Evolutionary conservation across 225 moss, liverwort and hornwort species (phyloP).

Genomic region (Lunularia cruciata): DNA sequence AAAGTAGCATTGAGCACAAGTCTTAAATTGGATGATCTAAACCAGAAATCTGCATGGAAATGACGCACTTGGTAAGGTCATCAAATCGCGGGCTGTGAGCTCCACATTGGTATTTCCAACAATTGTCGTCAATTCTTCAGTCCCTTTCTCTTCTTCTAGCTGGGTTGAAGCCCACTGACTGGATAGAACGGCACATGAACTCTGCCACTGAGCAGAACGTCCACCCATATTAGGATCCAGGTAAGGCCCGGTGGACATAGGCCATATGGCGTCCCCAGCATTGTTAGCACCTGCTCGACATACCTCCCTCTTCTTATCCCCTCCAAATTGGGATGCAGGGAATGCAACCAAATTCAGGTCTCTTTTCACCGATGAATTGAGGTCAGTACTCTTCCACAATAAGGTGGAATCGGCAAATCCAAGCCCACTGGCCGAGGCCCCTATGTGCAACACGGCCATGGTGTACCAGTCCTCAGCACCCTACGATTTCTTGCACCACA

Average conservation of each 20-base stretch:
- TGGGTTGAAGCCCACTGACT: constrained; percentile 55
- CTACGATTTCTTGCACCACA: neutral
- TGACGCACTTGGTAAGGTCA: constrained; percentile 62
- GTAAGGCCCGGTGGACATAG: constrained; percentile 18
- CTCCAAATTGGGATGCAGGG: constrained; percentile 29
- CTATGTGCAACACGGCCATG: constrained; percentile 25
- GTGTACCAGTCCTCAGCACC: constrained; percentile 6
- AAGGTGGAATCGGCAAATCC: constrained; percentile 32
- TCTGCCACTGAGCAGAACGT: constrained; percentile 38
- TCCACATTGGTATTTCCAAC: constrained; percentile 20
- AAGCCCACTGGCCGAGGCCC: constrained; percentile 17
- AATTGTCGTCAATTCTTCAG: constrained; percentile 43
- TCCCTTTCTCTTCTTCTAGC: constrained; percentile 44
- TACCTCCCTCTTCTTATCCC: constrained; percentile 14
- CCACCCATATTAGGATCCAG: constrained; percentile 19
- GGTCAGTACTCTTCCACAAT: constrained; percentile 14
- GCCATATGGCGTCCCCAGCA: constrained; percentile 28
- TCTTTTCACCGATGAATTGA: constrained; percentile 20
- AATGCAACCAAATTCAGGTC: constrained; percentile 24
- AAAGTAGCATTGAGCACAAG: neutral
- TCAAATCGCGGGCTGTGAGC: constrained; percentile 38
- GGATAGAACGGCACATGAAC: constrained; percentile 46
- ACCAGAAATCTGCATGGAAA: neutral
- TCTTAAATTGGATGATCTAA: neutral
- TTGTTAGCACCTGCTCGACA: constrained; percentile 36